phyloP scores from a whole-genome alignment of 1,139 yeast species.

The Zygoascus sp. region DNA sequence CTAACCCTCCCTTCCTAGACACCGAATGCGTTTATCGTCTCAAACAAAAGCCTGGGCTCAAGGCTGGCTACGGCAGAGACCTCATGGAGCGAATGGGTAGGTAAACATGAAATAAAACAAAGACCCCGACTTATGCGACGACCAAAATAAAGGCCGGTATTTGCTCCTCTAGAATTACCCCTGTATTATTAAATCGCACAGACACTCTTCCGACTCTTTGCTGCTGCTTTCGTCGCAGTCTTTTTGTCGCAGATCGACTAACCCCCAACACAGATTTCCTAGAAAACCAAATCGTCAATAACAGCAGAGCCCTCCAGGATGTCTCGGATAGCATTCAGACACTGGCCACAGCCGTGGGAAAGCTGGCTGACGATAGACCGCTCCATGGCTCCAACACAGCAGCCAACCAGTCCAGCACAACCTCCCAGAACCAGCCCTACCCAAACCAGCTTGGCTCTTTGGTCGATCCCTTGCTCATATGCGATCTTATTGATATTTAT shows the following conservation, averaged over 20 bases:
- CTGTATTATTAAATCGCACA: too few species aligned
- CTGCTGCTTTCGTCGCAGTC: too few species aligned
- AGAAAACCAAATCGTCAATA: slow-evolving; percentile 1
- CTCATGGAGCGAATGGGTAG: slow-evolving; percentile 19
- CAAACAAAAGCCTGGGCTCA: slow-evolving; percentile 24
- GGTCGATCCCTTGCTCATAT: not conserved
- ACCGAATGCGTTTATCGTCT: slow-evolving; percentile 20
- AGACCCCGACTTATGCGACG: too few species aligned
- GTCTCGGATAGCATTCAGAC: not conserved
- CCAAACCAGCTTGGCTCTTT: not conserved
- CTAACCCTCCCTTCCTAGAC: slow-evolving; percentile 11
- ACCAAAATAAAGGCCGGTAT: too few species aligned
- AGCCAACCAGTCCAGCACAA: too few species aligned
- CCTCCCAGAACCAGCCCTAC: not conserved
- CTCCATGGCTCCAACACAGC: too few species aligned
- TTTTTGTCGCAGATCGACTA: too few species aligned
- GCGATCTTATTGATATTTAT: slow-evolving; percentile 20
- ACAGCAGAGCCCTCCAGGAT: slow-evolving; percentile 1
- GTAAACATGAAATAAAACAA: too few species aligned
- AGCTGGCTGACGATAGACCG: not conserved
- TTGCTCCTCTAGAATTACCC: too few species aligned
- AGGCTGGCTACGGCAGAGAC: slow-evolving; percentile 24
- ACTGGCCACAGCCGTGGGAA: not conserved
- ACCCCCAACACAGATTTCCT: slow-evolving; percentile 7
- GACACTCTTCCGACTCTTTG: too few species aligned